Conservation (phyloP, 495 filamentous ascomycete species). For the Acidiella bohemica region DNA sequence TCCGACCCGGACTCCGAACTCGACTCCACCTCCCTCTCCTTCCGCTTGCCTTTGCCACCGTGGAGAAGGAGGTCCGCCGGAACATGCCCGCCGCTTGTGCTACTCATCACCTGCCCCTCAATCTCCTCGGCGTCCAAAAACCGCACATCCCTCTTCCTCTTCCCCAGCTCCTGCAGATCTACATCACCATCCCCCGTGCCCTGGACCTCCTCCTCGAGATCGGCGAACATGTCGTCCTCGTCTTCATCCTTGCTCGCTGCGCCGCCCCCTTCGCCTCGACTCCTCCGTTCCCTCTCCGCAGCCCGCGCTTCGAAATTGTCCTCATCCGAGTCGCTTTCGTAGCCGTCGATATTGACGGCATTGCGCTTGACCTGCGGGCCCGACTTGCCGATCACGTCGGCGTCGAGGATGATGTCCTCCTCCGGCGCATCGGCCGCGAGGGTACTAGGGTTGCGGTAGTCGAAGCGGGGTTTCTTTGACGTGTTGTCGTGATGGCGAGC, state of each 20-base stretch:
- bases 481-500: slow-evolving; percentile 44
- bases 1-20: slow-evolving; percentile 46
- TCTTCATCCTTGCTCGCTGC: slow-evolving; percentile 49
- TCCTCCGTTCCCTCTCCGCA: slow-evolving; percentile 32
- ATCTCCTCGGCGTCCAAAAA: slow-evolving; percentile 70
- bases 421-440: slow-evolving; percentile 66
- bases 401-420: slow-evolving; percentile 70
- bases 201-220: slow-evolving; percentile 45
- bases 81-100: slow-evolving; percentile 58
- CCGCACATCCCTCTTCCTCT: slow-evolving; percentile 57
- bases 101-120: slow-evolving; percentile 65
- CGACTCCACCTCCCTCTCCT: slow-evolving; percentile 23
- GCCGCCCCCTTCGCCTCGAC: slow-evolving; percentile 17
- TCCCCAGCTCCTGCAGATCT: slow-evolving; percentile 39
- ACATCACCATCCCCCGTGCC: slow-evolving; percentile 29
- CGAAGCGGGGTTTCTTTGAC: slow-evolving; percentile 83
- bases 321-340: slow-evolving; percentile 87
- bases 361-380: slow-evolving; percentile 69
- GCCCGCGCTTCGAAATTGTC: slow-evolving; percentile 70
- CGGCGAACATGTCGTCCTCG: slow-evolving; percentile 86
- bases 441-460: slow-evolving; percentile 83
- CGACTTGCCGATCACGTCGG: slow-evolving; percentile 81
- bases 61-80: slow-evolving; percentile 39
- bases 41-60: slow-evolving; percentile 13
- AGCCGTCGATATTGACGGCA: slow-evolving; percentile 89